Evolutionary conservation across 768 basidiomycete genomes (phyloP).

Genomic region (Lentinula detonsa): DNA sequence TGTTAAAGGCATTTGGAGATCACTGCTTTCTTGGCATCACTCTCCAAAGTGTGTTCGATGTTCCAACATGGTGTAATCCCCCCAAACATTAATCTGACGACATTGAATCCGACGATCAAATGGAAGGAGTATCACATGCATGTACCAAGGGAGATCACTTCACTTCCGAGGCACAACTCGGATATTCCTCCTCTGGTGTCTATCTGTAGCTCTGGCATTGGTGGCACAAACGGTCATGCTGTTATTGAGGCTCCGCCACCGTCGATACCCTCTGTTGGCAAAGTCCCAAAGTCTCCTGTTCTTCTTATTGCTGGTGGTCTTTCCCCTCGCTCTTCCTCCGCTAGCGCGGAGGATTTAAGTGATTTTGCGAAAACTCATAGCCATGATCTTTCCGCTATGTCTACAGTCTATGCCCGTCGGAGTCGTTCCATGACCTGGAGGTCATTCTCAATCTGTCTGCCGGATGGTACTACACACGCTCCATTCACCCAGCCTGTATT

Average conservation of each 20-base stretch:
- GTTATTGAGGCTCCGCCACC: conserved; percentile 30
- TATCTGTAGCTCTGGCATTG: conserved; percentile 37
- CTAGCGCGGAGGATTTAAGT: conserved; percentile 3
- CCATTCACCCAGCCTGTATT: conserved; percentile 22
- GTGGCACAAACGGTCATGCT: conserved; percentile 36
- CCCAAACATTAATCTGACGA: conserved; percentile 30
- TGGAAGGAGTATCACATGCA: conserved; percentile 31
- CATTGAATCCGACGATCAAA: conserved; percentile 29
- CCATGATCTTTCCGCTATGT: background rate
- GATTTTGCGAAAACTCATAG: too few species aligned
- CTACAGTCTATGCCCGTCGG: conserved; percentile 18
- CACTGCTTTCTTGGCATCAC: conserved; percentile 36
- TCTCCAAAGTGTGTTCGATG: conserved; percentile 36
- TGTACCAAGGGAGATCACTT: conserved; percentile 23
- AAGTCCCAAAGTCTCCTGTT: conserved; percentile 11
- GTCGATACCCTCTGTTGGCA: background rate
- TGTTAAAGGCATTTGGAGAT: conserved; percentile 31
- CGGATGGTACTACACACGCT: background rate
- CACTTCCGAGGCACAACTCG: conserved; percentile 15
- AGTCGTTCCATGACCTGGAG: conserved; percentile 26
- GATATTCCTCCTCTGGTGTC: conserved; percentile 26
- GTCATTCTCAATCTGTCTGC: conserved; percentile 16
- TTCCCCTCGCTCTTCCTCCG: conserved; percentile 23
- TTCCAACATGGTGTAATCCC: conserved; percentile 29
- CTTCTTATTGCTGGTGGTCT: conserved; percentile 30